These are phyloP conservation scores for Cercospora brassicicola DNA, from an alignment of 2,329 filamentous ascomycete species.

Conservation along the genomic window DNA sequence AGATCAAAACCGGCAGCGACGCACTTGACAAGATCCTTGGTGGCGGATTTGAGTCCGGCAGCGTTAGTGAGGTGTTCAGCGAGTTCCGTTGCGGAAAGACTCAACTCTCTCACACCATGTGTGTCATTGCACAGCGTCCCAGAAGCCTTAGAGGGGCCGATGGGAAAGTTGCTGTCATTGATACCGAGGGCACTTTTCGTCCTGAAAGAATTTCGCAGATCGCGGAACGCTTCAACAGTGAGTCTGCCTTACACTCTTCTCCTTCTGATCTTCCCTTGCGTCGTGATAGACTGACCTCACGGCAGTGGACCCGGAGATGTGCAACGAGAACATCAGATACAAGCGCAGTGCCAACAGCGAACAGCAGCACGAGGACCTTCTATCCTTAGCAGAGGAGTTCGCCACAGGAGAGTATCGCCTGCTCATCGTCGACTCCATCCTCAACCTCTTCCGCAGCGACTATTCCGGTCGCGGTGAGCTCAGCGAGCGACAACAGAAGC, in stretches of 20 bases:
- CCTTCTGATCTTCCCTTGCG: not conserved
- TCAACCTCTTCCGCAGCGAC: slow-evolving; percentile 68
- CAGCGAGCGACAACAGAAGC: slow-evolving; percentile 66
- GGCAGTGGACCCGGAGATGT: slow-evolving; percentile 55
- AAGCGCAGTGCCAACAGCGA: slow-evolving; percentile 66
- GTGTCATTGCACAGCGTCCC: slow-evolving; percentile 59
- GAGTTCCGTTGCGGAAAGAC: slow-evolving; percentile 69
- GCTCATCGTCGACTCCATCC: slow-evolving; percentile 68
- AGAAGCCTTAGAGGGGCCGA: slow-evolving; percentile 64
- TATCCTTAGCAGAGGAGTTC: slow-evolving; percentile 62
- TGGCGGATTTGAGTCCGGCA: slow-evolving; percentile 69
- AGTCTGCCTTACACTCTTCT: slow-evolving; percentile 1
- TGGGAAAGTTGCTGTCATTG: slow-evolving; percentile 69
- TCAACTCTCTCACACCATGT: slow-evolving; percentile 68
- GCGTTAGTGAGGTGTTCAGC: slow-evolving; percentile 65
- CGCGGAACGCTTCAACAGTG: slow-evolving; percentile 62
- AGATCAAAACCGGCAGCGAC: slow-evolving; percentile 69
- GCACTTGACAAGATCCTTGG: slow-evolving; percentile 62
- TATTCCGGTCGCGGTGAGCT: slow-evolving; percentile 67
- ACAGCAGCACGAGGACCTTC: slow-evolving; percentile 64
- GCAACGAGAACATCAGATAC: slow-evolving; percentile 67
- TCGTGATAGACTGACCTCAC: slow-evolving; percentile 5
- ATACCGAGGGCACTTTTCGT: slow-evolving; percentile 66
- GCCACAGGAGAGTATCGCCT: slow-evolving; percentile 64
- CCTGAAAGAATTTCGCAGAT: slow-evolving; percentile 68